Evolutionary conservation across 306 rosid species (phyloP).

Genomic region (Lathyrus sativus): DNA sequence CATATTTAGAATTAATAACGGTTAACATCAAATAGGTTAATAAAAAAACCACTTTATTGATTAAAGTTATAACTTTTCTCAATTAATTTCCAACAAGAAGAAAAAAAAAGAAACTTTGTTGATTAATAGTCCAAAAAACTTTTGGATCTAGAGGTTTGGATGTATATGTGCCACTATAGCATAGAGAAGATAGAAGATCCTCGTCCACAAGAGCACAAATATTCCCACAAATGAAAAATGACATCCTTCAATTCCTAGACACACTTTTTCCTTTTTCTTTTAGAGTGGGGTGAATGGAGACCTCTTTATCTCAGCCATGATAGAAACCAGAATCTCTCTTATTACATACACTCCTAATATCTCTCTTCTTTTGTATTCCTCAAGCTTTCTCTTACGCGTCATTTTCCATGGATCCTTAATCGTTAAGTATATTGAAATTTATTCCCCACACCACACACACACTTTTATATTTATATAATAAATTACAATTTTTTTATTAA

Average conservation of each 20-base stretch:
- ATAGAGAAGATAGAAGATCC: conserved; percentile 49
- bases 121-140: too few species aligned
- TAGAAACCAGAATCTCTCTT: conserved; percentile 54
- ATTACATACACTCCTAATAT: conserved; percentile 21
- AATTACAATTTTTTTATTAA: too few species aligned
- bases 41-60: too few species aligned
- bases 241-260: conserved; percentile 42
- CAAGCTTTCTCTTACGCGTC: conserved; percentile 68
- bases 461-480: too few species aligned
- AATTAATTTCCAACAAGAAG: too few species aligned
- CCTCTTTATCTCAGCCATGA: conserved; percentile 51
- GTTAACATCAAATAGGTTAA: too few species aligned
- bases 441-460: too few species aligned
- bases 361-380: conserved; percentile 61
- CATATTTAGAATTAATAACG: too few species aligned
- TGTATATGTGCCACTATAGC: conserved; percentile 32
- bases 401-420: conserved; percentile 47
- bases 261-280: conserved; percentile 35
- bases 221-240: conserved; percentile 40
- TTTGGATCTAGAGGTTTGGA: conserved; percentile 26
- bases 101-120: too few species aligned
- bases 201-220: conserved; percentile 30
- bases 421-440: conserved; percentile 43
- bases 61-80: too few species aligned
- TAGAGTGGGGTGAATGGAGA: conserved; percentile 57